Base-by-base conservation (phyloP, 1,139 yeast species). In the Kodamaea sp. region DNA sequence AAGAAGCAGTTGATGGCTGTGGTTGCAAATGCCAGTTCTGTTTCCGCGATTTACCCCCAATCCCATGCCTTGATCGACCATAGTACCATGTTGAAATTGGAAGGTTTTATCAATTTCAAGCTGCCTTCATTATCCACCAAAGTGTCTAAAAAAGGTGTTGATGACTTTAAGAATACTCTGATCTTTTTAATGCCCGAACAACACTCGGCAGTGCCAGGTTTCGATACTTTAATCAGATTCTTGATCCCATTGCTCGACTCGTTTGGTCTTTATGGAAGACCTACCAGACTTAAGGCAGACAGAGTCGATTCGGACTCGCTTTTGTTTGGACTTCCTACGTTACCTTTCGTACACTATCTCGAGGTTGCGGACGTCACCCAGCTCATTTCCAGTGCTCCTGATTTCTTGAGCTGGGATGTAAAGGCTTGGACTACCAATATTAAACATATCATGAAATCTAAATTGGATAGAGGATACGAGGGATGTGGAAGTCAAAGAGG, bases 21-120 rank as follows among this genome's bases (percentile, higher is more conserved):
- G 15, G 79, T 89, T 24, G 70, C 79, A 5, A 71, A 73, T 32
- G 92, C 95, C 2, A 63, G 76, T 33, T 76, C 89, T 3, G 82
- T 88, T n/a, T 80, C 85, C 45, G 97, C 98, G 0, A 80, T 89
- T n/a, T 92, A 88, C 59, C 98, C 98, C 9, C 89, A 86, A 53
- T 74, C 88, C 27, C 83, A 83, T 20, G 67, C 78, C 41, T 74
- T 90, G 45, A 84, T 92, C 43, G 95, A 90, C 59, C 81, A 81
- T 44, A 81, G 94, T 36, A 88, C 97, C 2, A 79, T 92, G 76
- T 75, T 90, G 50, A 92, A 92, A 55, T 60, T 90, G 36, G 97
- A 90, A 53, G 97, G 96, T 31, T 71, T 73, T 30, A 87, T 89
- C 27, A 67, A 73, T 41, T 88, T 88, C 51, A 62, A 57, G 48